Conservation (phyloP, 1,284 basidiomycete genomes). For the Cutaneotrichosporon sp. region DNA sequence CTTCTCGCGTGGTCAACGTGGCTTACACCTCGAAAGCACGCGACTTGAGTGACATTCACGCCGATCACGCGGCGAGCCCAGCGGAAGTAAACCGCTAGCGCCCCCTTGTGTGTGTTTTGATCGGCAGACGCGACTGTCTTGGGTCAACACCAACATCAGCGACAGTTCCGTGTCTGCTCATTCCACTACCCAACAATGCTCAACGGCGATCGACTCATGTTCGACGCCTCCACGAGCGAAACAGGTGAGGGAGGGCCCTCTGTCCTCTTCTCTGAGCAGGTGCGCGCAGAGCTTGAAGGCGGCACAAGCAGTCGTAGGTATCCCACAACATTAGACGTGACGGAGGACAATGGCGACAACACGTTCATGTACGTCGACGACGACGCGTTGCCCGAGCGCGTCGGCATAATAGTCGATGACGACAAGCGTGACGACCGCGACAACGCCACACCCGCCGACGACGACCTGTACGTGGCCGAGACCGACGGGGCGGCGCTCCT, state of each 20-base stretch:
- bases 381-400: neutral
- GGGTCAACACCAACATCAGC: neutral
- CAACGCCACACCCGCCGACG: slow-evolving; percentile 22
- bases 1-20: neutral
- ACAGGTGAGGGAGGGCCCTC: slow-evolving; percentile 24
- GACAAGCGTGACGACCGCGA: slow-evolving; percentile 37
- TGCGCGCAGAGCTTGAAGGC: slow-evolving; percentile 10
- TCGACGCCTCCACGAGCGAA: slow-evolving; percentile 21
- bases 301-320: neutral
- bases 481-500: slow-evolving; percentile 1
- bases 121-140: slow-evolving; percentile 2
- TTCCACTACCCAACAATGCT: neutral
- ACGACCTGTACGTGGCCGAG: slow-evolving; percentile 4
- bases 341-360: neutral
- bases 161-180: neutral
- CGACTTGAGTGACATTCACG: too few species aligned
- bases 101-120: slow-evolving; percentile 7
- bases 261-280: slow-evolving; percentile 39
- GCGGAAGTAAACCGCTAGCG: too few species aligned
- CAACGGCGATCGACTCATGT: slow-evolving; percentile 3
- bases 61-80: too few species aligned
- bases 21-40: neutral
- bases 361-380: slow-evolving; percentile 12
- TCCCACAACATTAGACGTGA: neutral
- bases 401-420: slow-evolving; percentile 2